Evolutionary conservation across 495 filamentous ascomycete genomes (phyloP).

Genomic region (Pyronema omphalodes): DNA sequence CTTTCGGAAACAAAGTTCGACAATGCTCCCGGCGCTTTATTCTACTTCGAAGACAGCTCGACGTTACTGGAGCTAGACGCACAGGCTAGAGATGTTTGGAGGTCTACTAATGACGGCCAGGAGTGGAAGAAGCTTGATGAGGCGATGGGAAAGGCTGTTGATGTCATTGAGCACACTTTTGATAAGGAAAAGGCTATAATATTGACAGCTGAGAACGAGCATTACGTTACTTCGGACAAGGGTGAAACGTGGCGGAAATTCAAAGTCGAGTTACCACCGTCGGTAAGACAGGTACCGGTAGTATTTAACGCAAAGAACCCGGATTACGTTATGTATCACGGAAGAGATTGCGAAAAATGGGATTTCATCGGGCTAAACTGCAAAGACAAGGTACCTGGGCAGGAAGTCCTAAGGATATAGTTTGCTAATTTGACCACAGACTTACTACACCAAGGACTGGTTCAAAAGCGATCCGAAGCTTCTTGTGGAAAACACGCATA

Average conservation of each 20-base stretch:
- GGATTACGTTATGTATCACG: slow-evolving; percentile 66
- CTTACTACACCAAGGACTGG: slow-evolving; percentile 68
- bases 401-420: slow-evolving; percentile 6
- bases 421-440: slow-evolving; percentile 14
- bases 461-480: slow-evolving; percentile 46
- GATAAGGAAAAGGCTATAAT: slow-evolving; percentile 63
- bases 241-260: slow-evolving; percentile 67
- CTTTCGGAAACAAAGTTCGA: slow-evolving; percentile 41
- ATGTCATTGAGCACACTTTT: slow-evolving; percentile 54
- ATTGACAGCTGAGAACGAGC: slow-evolving; percentile 40
- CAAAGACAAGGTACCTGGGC: slow-evolving; percentile 13
- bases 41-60: slow-evolving; percentile 79
- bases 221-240: slow-evolving; percentile 66
- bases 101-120: slow-evolving; percentile 60
- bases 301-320: slow-evolving; percentile 65
- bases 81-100: slow-evolving; percentile 34
- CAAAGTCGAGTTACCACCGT: slow-evolving; percentile 32
- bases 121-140: slow-evolving; percentile 49
- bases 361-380: slow-evolving; percentile 34
- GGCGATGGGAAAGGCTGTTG: slow-evolving; percentile 39
- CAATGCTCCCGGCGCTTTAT: slow-evolving; percentile 40
- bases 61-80: slow-evolving; percentile 31
- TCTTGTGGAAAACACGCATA: slow-evolving; percentile 42
- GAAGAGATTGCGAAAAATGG: slow-evolving; percentile 41
- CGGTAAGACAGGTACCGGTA: slow-evolving; percentile 34